Conservation (phyloP, 495 filamentous ascomycete genomes). For the Podospora pseudocomata region DNA sequence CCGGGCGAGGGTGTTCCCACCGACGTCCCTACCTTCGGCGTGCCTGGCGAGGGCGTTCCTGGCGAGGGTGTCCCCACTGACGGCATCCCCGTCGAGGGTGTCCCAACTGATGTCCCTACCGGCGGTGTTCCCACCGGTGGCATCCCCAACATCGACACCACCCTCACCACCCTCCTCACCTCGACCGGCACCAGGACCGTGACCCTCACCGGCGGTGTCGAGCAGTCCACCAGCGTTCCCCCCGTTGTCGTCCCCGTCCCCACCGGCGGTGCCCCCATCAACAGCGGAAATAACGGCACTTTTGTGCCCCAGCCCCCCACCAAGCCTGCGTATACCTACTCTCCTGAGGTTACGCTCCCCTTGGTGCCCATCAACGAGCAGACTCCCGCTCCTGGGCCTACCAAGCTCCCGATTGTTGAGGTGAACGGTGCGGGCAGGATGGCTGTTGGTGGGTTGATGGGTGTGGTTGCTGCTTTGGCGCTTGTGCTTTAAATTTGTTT, state of each 20-base stretch:
- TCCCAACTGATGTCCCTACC: slow-evolving; percentile 29
- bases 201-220: background rate
- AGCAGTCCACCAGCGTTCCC: background rate
- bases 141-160: slow-evolving; percentile 1
- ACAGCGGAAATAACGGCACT: background rate
- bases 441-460: background rate
- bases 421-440: slow-evolving; percentile 11
- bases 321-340: background rate
- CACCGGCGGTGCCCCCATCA: background rate
- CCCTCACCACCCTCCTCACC: slow-evolving; percentile 10
- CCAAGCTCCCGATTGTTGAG: background rate
- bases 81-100: background rate
- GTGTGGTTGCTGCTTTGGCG: slow-evolving; percentile 3
- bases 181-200: slow-evolving; percentile 10
- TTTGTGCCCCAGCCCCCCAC: background rate
- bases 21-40: slow-evolving; percentile 31
- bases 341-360: background rate
- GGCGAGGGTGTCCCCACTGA: slow-evolving; percentile 25
- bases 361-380: background rate
- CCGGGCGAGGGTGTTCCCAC: slow-evolving; percentile 23
- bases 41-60: slow-evolving; percentile 16
- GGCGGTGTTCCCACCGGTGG: slow-evolving; percentile 26
- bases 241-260: slow-evolving; percentile 11
- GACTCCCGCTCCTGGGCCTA: background rate
- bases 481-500: slow-evolving; percentile 10